Evolutionary conservation across 148 eudicot genomes (phyloP).

Genomic region (Rhododendron simsii): DNA sequence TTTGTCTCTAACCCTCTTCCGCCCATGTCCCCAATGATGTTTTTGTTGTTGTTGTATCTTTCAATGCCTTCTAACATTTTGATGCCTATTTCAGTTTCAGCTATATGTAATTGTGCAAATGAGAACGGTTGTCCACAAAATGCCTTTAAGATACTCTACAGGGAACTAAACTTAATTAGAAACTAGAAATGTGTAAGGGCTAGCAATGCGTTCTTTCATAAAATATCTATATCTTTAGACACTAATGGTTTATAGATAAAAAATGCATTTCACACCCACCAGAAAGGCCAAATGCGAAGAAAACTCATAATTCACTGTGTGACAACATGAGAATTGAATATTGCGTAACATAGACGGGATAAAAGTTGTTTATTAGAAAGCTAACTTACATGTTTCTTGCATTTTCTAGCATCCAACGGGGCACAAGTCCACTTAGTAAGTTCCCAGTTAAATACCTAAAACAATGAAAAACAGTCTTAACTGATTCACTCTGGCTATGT

Average conservation of each 20-base stretch:
- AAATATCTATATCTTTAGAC: background rate
- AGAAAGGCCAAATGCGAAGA: background rate
- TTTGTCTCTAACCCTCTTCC: no score
- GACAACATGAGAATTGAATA: no score
- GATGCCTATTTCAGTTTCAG: background rate
- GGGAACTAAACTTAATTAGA: background rate
- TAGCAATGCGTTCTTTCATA: background rate
- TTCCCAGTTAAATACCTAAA: slow-evolving; percentile 25
- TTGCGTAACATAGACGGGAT: background rate
- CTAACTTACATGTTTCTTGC: slow-evolving; percentile 13
- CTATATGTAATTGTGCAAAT: background rate
- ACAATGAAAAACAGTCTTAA: background rate
- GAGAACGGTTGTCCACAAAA: background rate
- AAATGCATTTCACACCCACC: background rate
- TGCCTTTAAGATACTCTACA: background rate
- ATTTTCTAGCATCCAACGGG: slow-evolving; percentile 12
- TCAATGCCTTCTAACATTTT: background rate
- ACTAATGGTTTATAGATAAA: background rate
- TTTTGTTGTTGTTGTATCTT: background rate
- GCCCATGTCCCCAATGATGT: no score
- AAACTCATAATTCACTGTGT: background rate
- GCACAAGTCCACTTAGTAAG: slow-evolving; percentile 18
- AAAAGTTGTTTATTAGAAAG: background rate
- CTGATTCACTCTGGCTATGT: background rate
- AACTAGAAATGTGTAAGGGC: background rate